phyloP scores from a whole-genome alignment of 768 basidiomycete species.

The Pleurotus salmoneostramineus region DNA sequence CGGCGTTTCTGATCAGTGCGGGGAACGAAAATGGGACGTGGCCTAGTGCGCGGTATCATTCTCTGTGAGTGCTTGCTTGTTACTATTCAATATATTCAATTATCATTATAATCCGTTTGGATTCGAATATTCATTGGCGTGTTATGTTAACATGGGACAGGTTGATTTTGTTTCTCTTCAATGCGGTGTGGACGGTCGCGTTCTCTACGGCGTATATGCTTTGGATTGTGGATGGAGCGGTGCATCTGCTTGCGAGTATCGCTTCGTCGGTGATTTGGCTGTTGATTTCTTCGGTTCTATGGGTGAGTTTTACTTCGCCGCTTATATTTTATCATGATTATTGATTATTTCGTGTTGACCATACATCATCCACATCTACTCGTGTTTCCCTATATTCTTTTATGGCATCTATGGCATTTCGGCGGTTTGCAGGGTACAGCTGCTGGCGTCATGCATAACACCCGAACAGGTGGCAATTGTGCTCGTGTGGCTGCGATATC shows the following conservation, averaged over 20 bases:
- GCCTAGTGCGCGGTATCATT: constrained; percentile 60
- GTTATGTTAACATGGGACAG: constrained; percentile 21
- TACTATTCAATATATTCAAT: not conserved
- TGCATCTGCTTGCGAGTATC: constrained; percentile 68
- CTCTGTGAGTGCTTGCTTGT: constrained; percentile 40
- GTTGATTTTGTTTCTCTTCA: constrained; percentile 57
- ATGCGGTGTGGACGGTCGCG: constrained; percentile 70
- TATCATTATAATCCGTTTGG: too few species aligned
- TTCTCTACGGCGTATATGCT: constrained; percentile 68
- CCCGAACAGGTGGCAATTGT: constrained; percentile 60
- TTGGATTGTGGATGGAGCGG: constrained; percentile 64
- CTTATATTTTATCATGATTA: too few species aligned
- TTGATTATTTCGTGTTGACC: too few species aligned
- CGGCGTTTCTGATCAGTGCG: constrained; percentile 66
- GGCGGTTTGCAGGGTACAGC: constrained; percentile 49
- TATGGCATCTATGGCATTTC: not conserved
- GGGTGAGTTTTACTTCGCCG: constrained; percentile 42
- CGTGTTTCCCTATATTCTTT: too few species aligned
- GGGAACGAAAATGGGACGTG: constrained; percentile 62
- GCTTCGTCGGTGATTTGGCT: constrained; percentile 79
- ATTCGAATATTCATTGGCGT: constrained; percentile 7
- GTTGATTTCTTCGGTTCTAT: constrained; percentile 55
- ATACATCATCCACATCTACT: not conserved
- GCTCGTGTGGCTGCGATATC: constrained; percentile 48
- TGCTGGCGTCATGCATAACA: constrained; percentile 62